Evolutionary conservation across 257 asterid species (phyloP).

Genomic region (Solanum chiquidenum): DNA sequence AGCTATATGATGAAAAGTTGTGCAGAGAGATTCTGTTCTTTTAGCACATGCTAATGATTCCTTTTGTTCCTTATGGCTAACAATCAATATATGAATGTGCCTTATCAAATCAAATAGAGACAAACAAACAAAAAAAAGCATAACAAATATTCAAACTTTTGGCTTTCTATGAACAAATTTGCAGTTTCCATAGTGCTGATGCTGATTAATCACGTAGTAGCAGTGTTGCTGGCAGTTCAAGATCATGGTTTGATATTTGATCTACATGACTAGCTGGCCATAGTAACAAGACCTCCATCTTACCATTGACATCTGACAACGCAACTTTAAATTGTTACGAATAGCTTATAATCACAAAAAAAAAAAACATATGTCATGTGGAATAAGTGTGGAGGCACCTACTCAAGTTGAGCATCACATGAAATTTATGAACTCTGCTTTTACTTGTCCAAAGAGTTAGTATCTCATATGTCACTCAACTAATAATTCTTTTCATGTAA

Average conservation of each 20-base stretch:
- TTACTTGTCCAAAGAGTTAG: neutral
- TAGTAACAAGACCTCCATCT: neutral
- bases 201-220: neutral
- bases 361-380: neutral
- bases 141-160: neutral
- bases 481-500: too few species aligned
- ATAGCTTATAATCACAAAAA: neutral
- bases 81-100: neutral
- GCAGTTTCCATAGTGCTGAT: neutral
- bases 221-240: neutral
- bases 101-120: neutral
- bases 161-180: neutral
- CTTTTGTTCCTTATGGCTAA: constrained; percentile 8
- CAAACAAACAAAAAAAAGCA: neutral
- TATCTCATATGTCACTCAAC: neutral
- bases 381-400: neutral
- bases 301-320: neutral
- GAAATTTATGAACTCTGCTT: neutral
- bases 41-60: constrained; percentile 3
- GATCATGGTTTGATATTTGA: neutral
- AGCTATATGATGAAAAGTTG: neutral
- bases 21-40: constrained; percentile 2
- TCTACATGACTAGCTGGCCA: neutral
- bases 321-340: neutral
- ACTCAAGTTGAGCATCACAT: neutral